phyloP scores from a whole-genome alignment of 176 grass and related monocot genomes.

The Puccinellia tenuiflora region DNA sequence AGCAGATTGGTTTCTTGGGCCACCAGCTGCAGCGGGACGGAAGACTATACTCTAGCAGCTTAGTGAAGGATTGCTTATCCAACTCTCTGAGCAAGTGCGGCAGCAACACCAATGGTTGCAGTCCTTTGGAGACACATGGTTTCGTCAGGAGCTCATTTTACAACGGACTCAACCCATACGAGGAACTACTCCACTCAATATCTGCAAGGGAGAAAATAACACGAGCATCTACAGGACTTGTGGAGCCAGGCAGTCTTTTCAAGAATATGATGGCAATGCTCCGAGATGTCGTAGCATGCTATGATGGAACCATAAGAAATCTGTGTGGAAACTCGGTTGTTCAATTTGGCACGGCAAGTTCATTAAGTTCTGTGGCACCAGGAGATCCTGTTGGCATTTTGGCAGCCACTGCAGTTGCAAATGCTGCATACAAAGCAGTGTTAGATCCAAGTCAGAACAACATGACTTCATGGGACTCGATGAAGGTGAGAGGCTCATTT shows the following conservation, averaged over 20 bases:
- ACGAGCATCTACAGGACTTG: constrained; percentile 42
- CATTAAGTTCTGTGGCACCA: constrained; percentile 27
- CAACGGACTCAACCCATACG: constrained; percentile 50
- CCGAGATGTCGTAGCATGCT: constrained; percentile 56
- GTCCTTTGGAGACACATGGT: constrained; percentile 26
- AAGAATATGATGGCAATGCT: constrained; percentile 73
- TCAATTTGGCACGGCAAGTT: constrained; percentile 6
- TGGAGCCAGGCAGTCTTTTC: constrained; percentile 48
- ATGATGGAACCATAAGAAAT: constrained; percentile 58
- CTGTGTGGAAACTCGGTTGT: constrained; percentile 38
- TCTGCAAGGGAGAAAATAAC: constrained; percentile 49
- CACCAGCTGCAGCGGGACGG: constrained; percentile 34
- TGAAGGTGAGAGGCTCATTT: constrained; percentile 44
- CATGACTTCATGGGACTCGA: constrained; percentile 39
- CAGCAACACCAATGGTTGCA: neutral
- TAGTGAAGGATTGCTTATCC: constrained; percentile 46
- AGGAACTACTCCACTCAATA: constrained; percentile 51
- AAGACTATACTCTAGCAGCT: constrained; percentile 42
- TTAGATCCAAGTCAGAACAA: constrained; percentile 54
- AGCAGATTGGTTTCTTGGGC: constrained; percentile 70
- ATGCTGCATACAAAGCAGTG: constrained; percentile 60
- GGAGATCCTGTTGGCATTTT: constrained; percentile 62
- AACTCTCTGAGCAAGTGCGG: constrained; percentile 20
- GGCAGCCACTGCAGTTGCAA: constrained; percentile 61
- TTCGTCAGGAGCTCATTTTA: constrained; percentile 50